Conservation (phyloP, 108 stramenopile species). For the Schizochytrium sp. region DNA sequence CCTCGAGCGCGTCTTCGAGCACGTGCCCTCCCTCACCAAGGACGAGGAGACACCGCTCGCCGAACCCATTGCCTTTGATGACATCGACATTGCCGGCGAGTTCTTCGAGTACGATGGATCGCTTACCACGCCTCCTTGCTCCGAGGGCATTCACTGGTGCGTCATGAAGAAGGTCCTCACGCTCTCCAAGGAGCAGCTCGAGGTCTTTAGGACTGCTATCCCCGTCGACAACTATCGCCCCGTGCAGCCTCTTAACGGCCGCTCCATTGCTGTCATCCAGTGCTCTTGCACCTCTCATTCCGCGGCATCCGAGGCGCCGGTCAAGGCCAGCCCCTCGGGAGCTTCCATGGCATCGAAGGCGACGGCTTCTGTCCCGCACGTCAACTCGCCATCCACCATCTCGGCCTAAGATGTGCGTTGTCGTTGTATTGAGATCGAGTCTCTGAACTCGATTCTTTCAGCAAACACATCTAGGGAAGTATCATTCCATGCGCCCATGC, state of each 20-base stretch:
- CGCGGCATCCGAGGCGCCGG: no score
- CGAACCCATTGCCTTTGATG: neutral
- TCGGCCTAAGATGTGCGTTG: no score
- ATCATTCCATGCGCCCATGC: no score
- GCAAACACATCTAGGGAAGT: no score
- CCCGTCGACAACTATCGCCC: neutral
- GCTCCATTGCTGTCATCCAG: neutral
- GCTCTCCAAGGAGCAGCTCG: neutral
- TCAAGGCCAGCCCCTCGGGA: no score
- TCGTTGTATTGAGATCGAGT: no score
- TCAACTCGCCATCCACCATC: no score
- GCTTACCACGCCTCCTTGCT: neutral
- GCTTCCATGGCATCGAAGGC: no score
- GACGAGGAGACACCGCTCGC: neutral
- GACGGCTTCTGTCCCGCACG: no score
- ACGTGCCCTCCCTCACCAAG: neutral
- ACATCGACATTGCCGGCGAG: neutral
- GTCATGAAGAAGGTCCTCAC: neutral
- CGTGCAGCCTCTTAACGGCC: neutral
- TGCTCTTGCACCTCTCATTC: neutral
- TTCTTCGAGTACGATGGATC: neutral
- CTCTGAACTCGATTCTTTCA: no score
- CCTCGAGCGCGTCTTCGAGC: neutral
- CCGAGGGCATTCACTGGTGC: neutral
- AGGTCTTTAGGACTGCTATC: neutral